These are phyloP conservation scores for Penicillium vulpinum DNA, from an alignment of 2,329 filamentous ascomycete genomes.

Conservation along the genomic window DNA sequence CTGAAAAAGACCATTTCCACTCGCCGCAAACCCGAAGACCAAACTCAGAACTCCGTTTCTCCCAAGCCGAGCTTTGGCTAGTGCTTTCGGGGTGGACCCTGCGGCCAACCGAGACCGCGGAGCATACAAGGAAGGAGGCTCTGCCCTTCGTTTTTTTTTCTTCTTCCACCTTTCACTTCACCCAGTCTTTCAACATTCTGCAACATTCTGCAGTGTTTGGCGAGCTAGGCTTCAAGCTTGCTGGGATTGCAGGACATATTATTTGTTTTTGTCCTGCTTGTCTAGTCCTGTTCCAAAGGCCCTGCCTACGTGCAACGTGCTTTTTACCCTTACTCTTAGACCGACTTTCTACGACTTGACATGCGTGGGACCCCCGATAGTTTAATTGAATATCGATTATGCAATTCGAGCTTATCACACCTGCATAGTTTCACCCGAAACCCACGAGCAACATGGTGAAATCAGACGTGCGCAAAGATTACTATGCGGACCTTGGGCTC, in stretches of 20 bases:
- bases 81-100: slow-evolving; percentile 14
- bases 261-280: background rate
- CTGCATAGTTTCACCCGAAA: slow-evolving; percentile 10
- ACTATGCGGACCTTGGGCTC: slow-evolving; percentile 82
- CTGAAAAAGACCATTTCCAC: slow-evolving; percentile 6
- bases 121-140: slow-evolving; percentile 9
- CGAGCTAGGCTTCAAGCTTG: background rate
- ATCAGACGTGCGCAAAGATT: slow-evolving; percentile 69
- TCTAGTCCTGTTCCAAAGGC: background rate
- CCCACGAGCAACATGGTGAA: slow-evolving; percentile 61
- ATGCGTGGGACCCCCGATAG: slow-evolving; percentile 14
- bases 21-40: slow-evolving; percentile 1
- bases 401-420: slow-evolving; percentile 11
- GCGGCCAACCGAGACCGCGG: slow-evolving; percentile 15
- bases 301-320: slow-evolving; percentile 3
- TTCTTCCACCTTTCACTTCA: background rate
- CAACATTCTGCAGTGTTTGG: background rate
- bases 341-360: slow-evolving; percentile 13
- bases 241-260: background rate
- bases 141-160: background rate
- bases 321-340: background rate
- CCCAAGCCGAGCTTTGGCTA: slow-evolving; percentile 13
- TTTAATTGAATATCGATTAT: slow-evolving; percentile 14
- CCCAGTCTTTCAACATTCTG: background rate
- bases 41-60: slow-evolving; percentile 4